Base-by-base conservation (phyloP, 2,329 filamentous ascomycete genomes). In the Trichoderma semiorbis region DNA sequence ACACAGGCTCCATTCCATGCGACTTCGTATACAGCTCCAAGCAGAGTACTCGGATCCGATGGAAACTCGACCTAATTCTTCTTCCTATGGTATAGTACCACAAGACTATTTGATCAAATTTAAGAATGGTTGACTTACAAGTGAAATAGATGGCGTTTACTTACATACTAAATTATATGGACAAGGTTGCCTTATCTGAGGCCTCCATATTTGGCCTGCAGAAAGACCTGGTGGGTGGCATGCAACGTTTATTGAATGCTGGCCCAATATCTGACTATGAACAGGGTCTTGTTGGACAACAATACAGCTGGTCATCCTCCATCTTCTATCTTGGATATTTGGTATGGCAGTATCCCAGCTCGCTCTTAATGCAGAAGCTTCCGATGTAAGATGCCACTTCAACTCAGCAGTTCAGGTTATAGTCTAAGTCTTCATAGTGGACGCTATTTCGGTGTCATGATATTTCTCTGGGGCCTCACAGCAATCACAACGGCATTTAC, bases 171-270 rank as follows among this genome's bases (percentile, higher is more conserved):
- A 43, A 43, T 7, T 43, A 43, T 43, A 43, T 43, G 39, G 39
- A 43, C 16, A 43, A 43, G 39, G 39, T 43, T 43, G 39, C 39
- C 16, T 43, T 43, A 43, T 43, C 39, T 0, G 39, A 43, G 39
- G 39, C 39, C 39, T 43, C 39, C 39, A 43, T 43, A 43, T 43
- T 43, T n/a, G 39, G 39, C 18, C 1, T 43, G 3, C 39, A 43
- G 16, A 43, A 43, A 43, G 39, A 43, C 39, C 2, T 43, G 3
- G 39, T 43, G 7, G 39, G 39, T 43, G 3, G 18, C 3, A 43
- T 43, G 3, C 16, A 43, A 5, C 16, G 16, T 0, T n/a, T n/a
- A 5, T n/a, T 10, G 0, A 3, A 5, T n/a, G 39, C 18, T 43
- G 7, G 39, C 39, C 36, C 39, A 2, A 10, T 43, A 10, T 43